Percentiles rank a stretch among this genome's conserved stretches.
These are phyloP conservation scores for Sextonia rubra DNA, from an alignment of 164 flowering plant genomes.

Conservation along the genomic window DNA sequence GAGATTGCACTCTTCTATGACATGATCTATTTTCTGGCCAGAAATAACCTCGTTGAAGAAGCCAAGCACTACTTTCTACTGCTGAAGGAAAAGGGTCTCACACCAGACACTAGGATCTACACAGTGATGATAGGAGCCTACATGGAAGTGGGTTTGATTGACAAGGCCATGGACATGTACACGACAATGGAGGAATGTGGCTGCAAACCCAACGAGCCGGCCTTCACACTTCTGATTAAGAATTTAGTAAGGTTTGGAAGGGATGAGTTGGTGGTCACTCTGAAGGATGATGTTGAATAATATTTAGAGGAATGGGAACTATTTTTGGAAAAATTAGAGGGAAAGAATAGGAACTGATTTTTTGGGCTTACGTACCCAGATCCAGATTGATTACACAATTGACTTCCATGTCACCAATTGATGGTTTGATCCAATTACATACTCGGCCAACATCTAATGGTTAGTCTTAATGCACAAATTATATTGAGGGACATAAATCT, in stretches of 20 bases:
- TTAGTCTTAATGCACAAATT: no score
- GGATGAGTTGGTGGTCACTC: neutral
- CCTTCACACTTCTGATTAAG: slow-evolving; percentile 2
- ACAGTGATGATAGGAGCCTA: slow-evolving; percentile 15
- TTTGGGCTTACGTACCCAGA: no score
- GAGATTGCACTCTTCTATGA: neutral
- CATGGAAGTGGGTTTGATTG: slow-evolving; percentile 13
- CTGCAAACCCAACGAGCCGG: slow-evolving; percentile 12
- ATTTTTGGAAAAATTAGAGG: slow-evolving; percentile 4
- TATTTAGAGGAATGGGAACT: slow-evolving; percentile 1
- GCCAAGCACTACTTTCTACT: slow-evolving; percentile 8
- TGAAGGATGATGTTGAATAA: slow-evolving; percentile 6
- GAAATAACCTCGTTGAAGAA: slow-evolving; percentile 10
- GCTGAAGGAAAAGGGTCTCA: slow-evolving; percentile 9
- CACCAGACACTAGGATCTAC: slow-evolving; percentile 11
- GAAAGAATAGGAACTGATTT: neutral
- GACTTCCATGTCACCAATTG: no score
- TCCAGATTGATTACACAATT: no score
- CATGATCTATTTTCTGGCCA: slow-evolving; percentile 13
- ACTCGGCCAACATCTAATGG: no score
- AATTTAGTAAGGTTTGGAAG: slow-evolving; percentile 7
- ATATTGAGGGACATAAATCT: no score
- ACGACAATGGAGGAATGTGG: slow-evolving; percentile 7
- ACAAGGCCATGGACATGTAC: slow-evolving; percentile 13
- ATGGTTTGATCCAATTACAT: no score